phyloP scores from a whole-genome alignment of 1,139 yeast genomes.

The Suhomyces terraborum region DNA sequence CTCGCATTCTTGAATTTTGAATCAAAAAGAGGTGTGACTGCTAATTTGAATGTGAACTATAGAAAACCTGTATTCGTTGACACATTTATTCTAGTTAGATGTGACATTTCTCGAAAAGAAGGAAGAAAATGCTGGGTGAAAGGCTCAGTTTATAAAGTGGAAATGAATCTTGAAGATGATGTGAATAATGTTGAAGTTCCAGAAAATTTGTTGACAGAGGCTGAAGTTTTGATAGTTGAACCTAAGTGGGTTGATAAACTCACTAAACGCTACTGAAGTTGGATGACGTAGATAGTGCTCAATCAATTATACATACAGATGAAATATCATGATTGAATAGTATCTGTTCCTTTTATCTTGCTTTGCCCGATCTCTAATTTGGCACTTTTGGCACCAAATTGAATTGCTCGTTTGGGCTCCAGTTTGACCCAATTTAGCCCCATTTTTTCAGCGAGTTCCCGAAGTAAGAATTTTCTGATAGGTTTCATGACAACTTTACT shows the following conservation, averaged over 20 bases:
- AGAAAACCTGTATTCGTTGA: constrained; percentile 41
- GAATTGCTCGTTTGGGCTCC: constrained; percentile 94
- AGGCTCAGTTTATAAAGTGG: constrained; percentile 36
- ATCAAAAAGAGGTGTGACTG: constrained; percentile 48
- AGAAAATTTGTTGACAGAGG: constrained; percentile 36
- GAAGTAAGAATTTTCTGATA: constrained; percentile 60
- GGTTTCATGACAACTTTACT: constrained; percentile 32
- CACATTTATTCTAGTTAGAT: constrained; percentile 37
- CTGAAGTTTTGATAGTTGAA: constrained; percentile 48
- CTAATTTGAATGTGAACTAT: constrained; percentile 47
- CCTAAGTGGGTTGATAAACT: constrained; percentile 50
- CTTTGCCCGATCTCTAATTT: constrained; percentile 80
- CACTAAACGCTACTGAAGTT: constrained; percentile 13
- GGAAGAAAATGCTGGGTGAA: constrained; percentile 50
- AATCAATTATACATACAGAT: background rate
- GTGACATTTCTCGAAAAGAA: constrained; percentile 33
- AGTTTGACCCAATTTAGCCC: constrained; percentile 59
- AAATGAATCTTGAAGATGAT: constrained; percentile 18
- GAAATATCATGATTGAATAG: constrained; percentile 11
- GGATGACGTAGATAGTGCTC: background rate
- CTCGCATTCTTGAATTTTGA: constrained; percentile 51
- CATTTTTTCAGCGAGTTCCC: constrained; percentile 59
- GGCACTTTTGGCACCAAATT: constrained; percentile 94
- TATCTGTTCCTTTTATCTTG: constrained; percentile 64
- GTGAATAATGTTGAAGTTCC: constrained; percentile 22